Evolutionary conservation across 2,329 filamentous ascomycete species (phyloP).

Genomic region (Botrytis paeoniae): DNA sequence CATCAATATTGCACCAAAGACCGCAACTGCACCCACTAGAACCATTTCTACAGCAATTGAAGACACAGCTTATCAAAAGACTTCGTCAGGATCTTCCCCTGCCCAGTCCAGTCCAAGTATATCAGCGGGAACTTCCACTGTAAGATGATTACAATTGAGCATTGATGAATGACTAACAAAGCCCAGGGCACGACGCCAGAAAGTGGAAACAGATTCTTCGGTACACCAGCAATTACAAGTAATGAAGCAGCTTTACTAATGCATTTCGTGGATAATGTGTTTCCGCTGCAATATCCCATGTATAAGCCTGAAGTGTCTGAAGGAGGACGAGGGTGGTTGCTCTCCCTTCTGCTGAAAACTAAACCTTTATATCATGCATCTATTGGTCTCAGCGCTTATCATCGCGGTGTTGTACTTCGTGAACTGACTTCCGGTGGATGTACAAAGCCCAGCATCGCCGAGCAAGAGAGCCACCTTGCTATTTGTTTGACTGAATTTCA

Average conservation of each 20-base stretch:
- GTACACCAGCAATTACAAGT: constrained; percentile 34
- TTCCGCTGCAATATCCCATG: constrained; percentile 62
- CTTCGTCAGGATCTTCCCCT: background rate
- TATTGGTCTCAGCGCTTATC: constrained; percentile 53
- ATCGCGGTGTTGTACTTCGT: constrained; percentile 39
- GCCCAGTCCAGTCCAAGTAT: background rate
- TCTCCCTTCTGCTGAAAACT: constrained; percentile 50
- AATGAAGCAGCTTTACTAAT: constrained; percentile 48
- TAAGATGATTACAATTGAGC: background rate
- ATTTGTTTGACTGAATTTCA: constrained; percentile 24
- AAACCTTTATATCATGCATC: constrained; percentile 56
- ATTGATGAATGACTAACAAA: background rate
- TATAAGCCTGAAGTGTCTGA: constrained; percentile 54
- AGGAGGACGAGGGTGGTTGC: constrained; percentile 60
- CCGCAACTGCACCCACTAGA: background rate
- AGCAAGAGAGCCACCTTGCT: constrained; percentile 35
- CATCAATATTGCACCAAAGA: constrained; percentile 9
- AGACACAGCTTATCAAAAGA: background rate
- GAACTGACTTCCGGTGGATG: constrained; percentile 26
- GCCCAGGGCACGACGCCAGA: background rate
- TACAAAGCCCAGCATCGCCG: constrained; percentile 19
- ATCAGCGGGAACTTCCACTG: background rate
- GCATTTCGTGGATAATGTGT: constrained; percentile 60
- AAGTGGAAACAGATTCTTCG: constrained; percentile 14
- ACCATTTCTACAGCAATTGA: background rate